Evolutionary conservation across 768 basidiomycete species (phyloP).

Genomic region (Suillus occidentalis): DNA sequence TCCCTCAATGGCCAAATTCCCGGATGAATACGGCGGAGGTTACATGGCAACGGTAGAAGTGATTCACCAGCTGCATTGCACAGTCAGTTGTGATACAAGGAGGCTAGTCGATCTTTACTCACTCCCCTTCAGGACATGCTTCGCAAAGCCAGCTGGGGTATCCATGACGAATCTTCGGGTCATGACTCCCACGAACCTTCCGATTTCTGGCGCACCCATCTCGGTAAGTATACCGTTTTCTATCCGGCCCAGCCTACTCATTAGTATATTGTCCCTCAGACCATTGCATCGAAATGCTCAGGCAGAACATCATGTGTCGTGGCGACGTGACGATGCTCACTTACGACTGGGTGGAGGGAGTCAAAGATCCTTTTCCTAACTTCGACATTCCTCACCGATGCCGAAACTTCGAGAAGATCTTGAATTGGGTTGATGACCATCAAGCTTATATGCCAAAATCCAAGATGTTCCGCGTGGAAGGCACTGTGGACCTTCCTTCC

Average conservation of each 20-base stretch:
- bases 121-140: neutral
- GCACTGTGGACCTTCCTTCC: neutral
- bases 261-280: neutral
- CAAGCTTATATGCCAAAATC: neutral
- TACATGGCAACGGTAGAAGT: neutral
- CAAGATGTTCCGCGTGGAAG: neutral
- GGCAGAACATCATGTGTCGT: neutral
- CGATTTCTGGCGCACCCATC: neutral
- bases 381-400: neutral
- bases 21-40: neutral
- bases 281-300: neutral
- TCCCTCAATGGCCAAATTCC: neutral
- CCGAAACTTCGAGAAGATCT: neutral
- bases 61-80: neutral
- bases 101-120: neutral
- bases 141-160: neutral
- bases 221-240: neutral
- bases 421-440: neutral
- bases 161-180: neutral
- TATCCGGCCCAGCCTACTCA: neutral
- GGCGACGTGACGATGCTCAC: neutral
- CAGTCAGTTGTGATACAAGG: neutral
- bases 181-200: neutral
- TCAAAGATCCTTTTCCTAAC: neutral
- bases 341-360: neutral